Conservation (phyloP, 2,329 filamentous ascomycete species). For the Colletotrichum sp. region DNA sequence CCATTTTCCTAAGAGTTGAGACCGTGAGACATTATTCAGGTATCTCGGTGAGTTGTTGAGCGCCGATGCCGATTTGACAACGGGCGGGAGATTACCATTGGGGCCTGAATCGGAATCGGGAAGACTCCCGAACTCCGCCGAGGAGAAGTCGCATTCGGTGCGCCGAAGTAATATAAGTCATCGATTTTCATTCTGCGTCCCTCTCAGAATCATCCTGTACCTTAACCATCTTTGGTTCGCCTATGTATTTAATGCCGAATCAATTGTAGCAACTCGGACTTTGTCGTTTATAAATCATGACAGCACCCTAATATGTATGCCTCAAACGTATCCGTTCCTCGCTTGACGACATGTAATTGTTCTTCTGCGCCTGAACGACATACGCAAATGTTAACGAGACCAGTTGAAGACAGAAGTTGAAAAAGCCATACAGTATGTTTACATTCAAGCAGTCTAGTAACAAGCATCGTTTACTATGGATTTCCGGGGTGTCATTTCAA, state of each 20-base stretch:
- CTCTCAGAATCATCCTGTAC: neutral
- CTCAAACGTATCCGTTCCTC: neutral
- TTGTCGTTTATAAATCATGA: rapidly evolving
- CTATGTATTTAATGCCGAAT: neutral
- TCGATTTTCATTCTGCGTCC: neutral
- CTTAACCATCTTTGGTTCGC: neutral
- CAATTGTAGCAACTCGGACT: neutral
- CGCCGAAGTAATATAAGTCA: neutral
- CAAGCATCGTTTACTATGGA: neutral
- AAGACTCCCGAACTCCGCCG: neutral
- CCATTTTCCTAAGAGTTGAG: neutral
- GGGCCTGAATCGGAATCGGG: neutral
- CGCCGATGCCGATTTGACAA: neutral
- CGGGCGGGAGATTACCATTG: neutral
- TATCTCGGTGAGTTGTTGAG: neutral
- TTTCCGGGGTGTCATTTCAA: neutral
- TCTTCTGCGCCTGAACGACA: neutral
- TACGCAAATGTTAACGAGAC: neutral
- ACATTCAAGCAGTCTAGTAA: too few species aligned
- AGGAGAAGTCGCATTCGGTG: neutral
- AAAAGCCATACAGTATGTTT: neutral
- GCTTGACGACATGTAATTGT: neutral
- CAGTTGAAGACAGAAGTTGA: neutral
- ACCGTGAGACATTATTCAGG: neutral
- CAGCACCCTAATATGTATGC: neutral